Conservation (phyloP, 768 basidiomycete species). For the Trametes cubensis region DNA sequence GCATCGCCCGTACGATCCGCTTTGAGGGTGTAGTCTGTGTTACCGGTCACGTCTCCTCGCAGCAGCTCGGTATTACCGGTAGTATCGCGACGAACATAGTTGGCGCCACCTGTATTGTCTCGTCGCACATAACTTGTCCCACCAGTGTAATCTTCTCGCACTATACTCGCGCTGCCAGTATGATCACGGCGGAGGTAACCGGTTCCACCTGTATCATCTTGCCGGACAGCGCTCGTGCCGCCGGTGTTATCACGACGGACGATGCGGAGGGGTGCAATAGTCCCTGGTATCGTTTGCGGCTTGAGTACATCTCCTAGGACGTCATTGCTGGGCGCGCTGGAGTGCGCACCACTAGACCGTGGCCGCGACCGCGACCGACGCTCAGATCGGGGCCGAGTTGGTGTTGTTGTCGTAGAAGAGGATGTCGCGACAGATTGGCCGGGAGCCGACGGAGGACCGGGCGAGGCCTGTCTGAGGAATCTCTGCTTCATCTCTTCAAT, state of each 20-base stretch:
- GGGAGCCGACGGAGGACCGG: constrained; percentile 24
- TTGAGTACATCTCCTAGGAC: not conserved
- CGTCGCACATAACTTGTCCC: constrained; percentile 4
- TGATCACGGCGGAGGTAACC: not conserved
- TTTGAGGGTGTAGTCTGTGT: constrained; percentile 21
- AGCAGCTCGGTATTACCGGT: constrained; percentile 11
- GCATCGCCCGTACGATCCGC: constrained; percentile 30
- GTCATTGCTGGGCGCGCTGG: constrained; percentile 2
- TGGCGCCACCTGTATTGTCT: constrained; percentile 8
- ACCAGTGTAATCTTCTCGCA: constrained; percentile 7
- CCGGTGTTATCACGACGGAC: constrained; percentile 15
- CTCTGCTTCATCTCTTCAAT: constrained; percentile 67
- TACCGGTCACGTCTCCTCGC: constrained; percentile 11
- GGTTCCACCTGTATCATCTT: constrained; percentile 4
- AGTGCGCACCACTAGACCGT: constrained; percentile 15
- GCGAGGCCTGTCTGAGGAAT: constrained; percentile 44
- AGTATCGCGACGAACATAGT: constrained; percentile 6
- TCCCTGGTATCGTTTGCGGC: not conserved
- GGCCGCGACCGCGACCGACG: constrained; percentile 21
- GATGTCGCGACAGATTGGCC: constrained; percentile 20
- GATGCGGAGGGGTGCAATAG: constrained; percentile 9
- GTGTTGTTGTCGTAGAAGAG: constrained; percentile 23
- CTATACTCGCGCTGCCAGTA: not conserved
- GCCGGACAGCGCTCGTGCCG: not conserved
- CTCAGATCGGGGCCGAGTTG: constrained; percentile 15